Evolutionary conservation across 805 yeast genomes (phyloP).

Genomic region (Wickerhamomyces bisporus): DNA sequence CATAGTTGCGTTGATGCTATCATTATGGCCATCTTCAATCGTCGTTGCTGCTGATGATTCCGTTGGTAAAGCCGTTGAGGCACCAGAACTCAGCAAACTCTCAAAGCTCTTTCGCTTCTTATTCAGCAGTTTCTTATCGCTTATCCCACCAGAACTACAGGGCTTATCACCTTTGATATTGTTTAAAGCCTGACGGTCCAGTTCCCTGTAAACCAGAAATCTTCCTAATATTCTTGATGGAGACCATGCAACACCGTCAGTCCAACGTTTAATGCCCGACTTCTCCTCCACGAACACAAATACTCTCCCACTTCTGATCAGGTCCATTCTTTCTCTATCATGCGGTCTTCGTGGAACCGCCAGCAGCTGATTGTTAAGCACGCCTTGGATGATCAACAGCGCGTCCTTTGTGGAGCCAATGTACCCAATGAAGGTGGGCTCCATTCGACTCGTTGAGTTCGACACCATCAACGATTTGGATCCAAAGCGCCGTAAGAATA

Average conservation of each 20-base stretch:
- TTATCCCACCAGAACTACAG: conserved; percentile 2
- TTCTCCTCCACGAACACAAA: conserved; percentile 81
- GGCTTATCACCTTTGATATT: conserved; percentile 32
- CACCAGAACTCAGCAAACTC: not conserved
- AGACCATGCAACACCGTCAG: conserved; percentile 94
- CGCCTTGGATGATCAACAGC: conserved; percentile 73
- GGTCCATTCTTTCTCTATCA: conserved; percentile 61
- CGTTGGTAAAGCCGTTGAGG: conserved; percentile 8
- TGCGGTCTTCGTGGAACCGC: conserved; percentile 75
- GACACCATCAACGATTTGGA: too few species aligned
- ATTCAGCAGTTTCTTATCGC: not conserved
- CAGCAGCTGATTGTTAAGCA: conserved; percentile 51
- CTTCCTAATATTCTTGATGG: conserved; percentile 86
- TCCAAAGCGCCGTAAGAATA: too few species aligned
- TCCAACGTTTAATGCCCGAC: conserved; percentile 89
- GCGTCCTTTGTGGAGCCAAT: conserved; percentile 84
- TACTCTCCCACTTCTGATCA: conserved; percentile 72
- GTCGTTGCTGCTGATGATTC: not conserved
- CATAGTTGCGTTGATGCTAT: not conserved
- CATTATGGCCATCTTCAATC: conserved; percentile 3
- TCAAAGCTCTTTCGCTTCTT: conserved; percentile 8
- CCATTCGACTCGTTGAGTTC: conserved; percentile 3
- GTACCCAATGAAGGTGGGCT: conserved; percentile 39
- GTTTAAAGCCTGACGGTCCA: conserved; percentile 37
- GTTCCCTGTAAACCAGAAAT: conserved; percentile 77